Evolutionary conservation across 2,329 filamentous ascomycete genomes (phyloP), one percentile per base, ranked within the genome.

Genomic region (Clonostachys byssicola): DNA sequence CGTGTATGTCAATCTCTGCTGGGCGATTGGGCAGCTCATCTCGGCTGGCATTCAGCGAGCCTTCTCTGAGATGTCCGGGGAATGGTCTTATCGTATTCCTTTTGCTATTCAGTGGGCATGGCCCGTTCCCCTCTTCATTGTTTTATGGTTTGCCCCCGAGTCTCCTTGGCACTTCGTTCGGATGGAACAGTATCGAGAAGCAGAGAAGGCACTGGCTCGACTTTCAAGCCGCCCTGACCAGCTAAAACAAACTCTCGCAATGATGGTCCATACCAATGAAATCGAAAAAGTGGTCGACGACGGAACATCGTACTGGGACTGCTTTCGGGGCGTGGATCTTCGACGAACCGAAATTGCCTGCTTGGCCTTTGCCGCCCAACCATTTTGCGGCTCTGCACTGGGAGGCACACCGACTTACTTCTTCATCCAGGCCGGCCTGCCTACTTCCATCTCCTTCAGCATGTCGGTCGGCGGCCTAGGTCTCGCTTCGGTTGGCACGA

Each of bases 221-320:
- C 62, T 78, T n/a, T 68, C 68, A 14, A 30, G 18, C 7, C 44
- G 13, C 34, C 9, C 23, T 4, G 23, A 30, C 23, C 23, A 30
- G 9, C 10, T 54, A 59, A 38, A 39, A 18, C 36, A 73, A 52
- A 67, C 66, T 1, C 52, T 80, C 14, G 68, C 72, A 12, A 72
- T 78, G 71, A 75, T 78, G 67, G 53, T 70, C 1, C 66, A 75
- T 47, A 78, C 75, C 13, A 71, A 77, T 53, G 68, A 71, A 58
- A 57, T 73, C 49, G 73, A 77, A 47, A 69, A 64, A 56, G 61
- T 63, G 16, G 54, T 64, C 2, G 60, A 63, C 10, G 49, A 56
- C 0, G 74, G 74, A 5, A 71, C 60, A 0, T 63, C 60, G 0
- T 80, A 79, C 51, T 42, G 48, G 6, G 73, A 78, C 49, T 71